Base-by-base conservation (phyloP, 2,329 filamentous ascomycete species). In the Colletotrichum siamense region DNA sequence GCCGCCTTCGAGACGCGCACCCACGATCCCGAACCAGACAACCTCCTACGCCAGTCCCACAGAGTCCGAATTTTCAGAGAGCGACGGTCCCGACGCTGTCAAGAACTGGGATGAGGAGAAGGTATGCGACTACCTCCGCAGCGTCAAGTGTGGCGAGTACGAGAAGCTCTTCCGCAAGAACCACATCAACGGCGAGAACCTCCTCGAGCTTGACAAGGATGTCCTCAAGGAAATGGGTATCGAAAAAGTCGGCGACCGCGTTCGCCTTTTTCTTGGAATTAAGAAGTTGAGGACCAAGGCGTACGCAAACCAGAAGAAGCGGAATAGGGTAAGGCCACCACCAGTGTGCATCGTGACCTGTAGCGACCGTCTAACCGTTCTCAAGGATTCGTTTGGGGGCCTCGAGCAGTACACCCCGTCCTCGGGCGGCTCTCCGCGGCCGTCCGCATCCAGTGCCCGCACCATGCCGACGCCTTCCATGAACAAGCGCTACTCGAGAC, bases 181-280 rank as follows among this genome's bases (percentile, higher is more conserved):
- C 84, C 95, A 99, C 85, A 98, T 99, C 88, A 99, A 97, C 83
- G 97, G 97, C 81, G 96, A 98, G 87, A 98, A 98, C 83, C 89
- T 99, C 61, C 90, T 99, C 80, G 97, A 99, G 86, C 96, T 98
- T 90, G 97, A 99, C 85, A 98, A 98, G 88, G 94, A 96, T 72
- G 95, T 98, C 55, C 90, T 99, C 78, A 98, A 98, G 85, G 97
- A 99, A 85, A 98, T 99, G 92, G 97, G 97, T 59, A 96, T 99
- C 80, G 98, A 98, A 80, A 99, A 99, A 86, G 95, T 99, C 79
- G 97, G 97, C 78, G 97, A 99, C 85, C 93, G 97, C 70, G 96
- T 99, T 44, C 95, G 96, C 78, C 94, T 99, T 77, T 96, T 95
- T 81, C 90, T 96, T 77, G 93, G 94, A 79, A 96, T 96, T 82